Evolutionary conservation across 1,139 yeast genomes (phyloP), one percentile per base, ranked within the genome.

Genomic region (Candida neerlandica): DNA sequence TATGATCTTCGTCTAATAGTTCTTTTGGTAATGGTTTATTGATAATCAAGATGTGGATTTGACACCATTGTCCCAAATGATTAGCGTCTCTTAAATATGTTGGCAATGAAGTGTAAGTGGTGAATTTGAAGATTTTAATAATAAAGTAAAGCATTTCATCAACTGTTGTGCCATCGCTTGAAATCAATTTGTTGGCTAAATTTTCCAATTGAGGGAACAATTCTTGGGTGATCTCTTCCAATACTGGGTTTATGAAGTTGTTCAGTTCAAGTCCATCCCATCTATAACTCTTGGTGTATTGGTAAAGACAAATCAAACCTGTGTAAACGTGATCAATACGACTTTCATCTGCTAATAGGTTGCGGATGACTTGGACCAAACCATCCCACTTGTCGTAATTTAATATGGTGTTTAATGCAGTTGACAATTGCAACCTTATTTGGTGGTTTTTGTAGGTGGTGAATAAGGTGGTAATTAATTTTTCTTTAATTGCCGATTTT

Each of bases 11-110:
- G n/a, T 70, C 62, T 58, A 71, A 55, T 0, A 76, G 69, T 6
- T 65, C 59, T 5, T 59, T 61, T 0, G 78, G 78, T 44, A 77
- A 67, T 1, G 79, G 78, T 48, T 71, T 65, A 55, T 73, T 72
- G 53, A 82, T 76, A 42, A 84, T 67, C 51, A 74, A 66, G 42
- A 85, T 71, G 59, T 84, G 89, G 48, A 80, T 66, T 48, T 80
- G 81, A 54, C 87, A 80, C 92, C 92, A 86, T 41, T 74, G 71
- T 29, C 85, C 84, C 55, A 86, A 65, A 49, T 80, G 77, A 27
- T 72, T 65, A 12, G 75, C 65, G 55, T 80, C 75, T 48, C 66
- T 81, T 52, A 86, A 78, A 62, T 84, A 85, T 6, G 73, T 67
- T 3, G 91, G 89, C 46, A 85, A 71, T 27, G 78, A 75, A 23